These are phyloP conservation scores for Leccinum truebloodii DNA, from an alignment of 768 basidiomycete species.

Conservation along the genomic window DNA sequence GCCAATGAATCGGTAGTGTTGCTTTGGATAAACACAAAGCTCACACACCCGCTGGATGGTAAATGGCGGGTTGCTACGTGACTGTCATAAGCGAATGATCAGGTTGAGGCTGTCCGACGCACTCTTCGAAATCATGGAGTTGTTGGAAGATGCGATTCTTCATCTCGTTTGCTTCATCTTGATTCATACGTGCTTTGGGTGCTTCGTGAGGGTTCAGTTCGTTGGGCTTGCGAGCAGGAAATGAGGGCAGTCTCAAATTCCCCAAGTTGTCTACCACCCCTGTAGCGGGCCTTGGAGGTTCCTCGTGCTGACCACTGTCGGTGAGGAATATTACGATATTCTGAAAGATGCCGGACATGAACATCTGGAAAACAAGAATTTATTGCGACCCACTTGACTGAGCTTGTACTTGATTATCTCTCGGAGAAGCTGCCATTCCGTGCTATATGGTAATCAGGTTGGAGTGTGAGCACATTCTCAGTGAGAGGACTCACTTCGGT, in stretches of 20 bases:
- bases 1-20: constrained; percentile 74
- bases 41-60: constrained; percentile 90
- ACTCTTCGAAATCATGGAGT: constrained; percentile 78
- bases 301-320: constrained; percentile 37
- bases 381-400: constrained; percentile 48
- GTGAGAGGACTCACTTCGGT: constrained; percentile 41
- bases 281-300: constrained; percentile 43
- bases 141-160: constrained; percentile 59
- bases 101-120: constrained; percentile 26
- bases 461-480: constrained; percentile 6
- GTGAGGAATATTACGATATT: constrained; percentile 52
- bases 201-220: constrained; percentile 52
- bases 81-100: constrained; percentile 7
- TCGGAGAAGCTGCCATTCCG: constrained; percentile 70
- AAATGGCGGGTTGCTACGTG: constrained; percentile 65
- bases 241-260: constrained; percentile 72
- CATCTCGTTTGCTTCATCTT: constrained; percentile 57
- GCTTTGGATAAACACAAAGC: constrained; percentile 65
- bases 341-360: constrained; percentile 29
- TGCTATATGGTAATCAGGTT: constrained; percentile 38
- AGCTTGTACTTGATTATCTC: constrained; percentile 74
- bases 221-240: constrained; percentile 57
- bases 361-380: neutral
- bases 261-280: constrained; percentile 40
- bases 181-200: constrained; percentile 60